Base-by-base conservation (phyloP, 2,329 filamentous ascomycete genomes). In the Colletotrichum sublineola region DNA sequence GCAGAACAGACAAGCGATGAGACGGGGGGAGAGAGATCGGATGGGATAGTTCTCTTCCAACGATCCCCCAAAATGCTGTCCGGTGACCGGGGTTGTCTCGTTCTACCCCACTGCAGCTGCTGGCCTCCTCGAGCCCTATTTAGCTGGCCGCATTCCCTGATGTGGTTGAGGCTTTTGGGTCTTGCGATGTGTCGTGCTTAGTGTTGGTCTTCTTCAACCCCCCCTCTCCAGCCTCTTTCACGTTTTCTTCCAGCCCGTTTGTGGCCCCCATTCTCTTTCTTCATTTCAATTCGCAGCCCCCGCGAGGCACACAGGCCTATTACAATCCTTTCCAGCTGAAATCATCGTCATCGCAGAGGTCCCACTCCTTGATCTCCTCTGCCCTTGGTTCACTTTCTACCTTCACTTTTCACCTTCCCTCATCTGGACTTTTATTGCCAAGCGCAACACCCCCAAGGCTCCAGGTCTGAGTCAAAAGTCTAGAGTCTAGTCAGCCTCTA, bases 111-210 rank as follows among this genome's bases (percentile, higher is more conserved):
- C 66, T 53, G 12, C 53, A 46, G 14, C 31, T 31, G 46, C n/a
- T 48, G 20, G 36, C 50, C 52, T 38, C 50, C 62, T 64, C 50
- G 52, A 62, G 18, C 48, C 46, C 36, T 73, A 73, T 73, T 73
- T 71, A 73, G 71, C 68, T 67, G 68, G n/a, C 68, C 63, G 31
- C 71, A 73, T 73, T 73, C 71, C 71, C 71, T 57, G 48, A 44
- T 60, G 71, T 67, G 68, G 62, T 73, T 58, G 68, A 67, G 56
- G 57, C 71, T 71, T 36, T 53, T 60, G 40, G 31, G 33, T 56
- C 57, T 8, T 42, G 65, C 62, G 15, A 56, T 64, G 38, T 46
- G 50, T 33, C 40, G 52, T 56, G 71, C 33, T 66, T 67, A 53
- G 62, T 62, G 44, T 63, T 50, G 36, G 44, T 36, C 55, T 36